A percentile compares a stretch with the other conserved stretches of the same genome.
phyloP scores from a whole-genome alignment of 1,284 basidiomycete species.

The Apiotrichum gracile region DNA sequence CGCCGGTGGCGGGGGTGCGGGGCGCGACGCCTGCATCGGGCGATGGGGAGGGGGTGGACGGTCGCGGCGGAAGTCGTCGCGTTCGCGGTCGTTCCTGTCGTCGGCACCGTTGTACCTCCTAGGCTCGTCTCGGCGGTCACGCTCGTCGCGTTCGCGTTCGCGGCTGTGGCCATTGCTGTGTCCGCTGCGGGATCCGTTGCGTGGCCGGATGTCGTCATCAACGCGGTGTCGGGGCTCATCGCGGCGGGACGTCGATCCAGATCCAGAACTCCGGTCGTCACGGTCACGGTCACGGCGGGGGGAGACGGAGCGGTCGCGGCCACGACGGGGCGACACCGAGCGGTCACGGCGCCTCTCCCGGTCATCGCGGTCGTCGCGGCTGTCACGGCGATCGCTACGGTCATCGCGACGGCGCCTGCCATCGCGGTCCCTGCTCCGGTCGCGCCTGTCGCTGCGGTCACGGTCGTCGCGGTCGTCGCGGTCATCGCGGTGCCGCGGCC shows the following conservation, averaged over 20 bases:
- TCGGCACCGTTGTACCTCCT: neutral
- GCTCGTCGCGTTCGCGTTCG: neutral
- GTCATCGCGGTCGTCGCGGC: neutral
- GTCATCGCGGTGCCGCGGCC: neutral
- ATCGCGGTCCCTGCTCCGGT: slow-evolving; percentile 5
- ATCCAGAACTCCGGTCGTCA: too few relatives aligned
- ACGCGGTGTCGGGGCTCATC: too few relatives aligned
- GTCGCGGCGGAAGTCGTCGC: slow-evolving; percentile 16
- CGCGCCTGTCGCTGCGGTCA: slow-evolving; percentile 9
- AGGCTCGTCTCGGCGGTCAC: neutral
- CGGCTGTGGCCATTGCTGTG: too few relatives aligned
- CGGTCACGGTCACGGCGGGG: slow-evolving; percentile 7
- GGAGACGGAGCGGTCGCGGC: neutral
- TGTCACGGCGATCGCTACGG: slow-evolving; percentile 9
- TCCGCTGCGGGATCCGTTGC: too few relatives aligned
- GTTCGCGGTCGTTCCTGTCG: neutral
- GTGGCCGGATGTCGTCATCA: too few relatives aligned
- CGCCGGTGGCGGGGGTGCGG: slow-evolving; percentile 1
- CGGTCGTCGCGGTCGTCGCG: slow-evolving; percentile 24
- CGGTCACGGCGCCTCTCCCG: neutral
- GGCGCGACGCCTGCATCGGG: slow-evolving; percentile 17
- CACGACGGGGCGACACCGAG: neutral
- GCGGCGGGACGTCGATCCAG: too few relatives aligned
- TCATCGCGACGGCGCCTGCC: slow-evolving; percentile 22
- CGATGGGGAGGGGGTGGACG: slow-evolving; percentile 29